Base-by-base conservation (phyloP, 2,329 filamentous ascomycete genomes). In the Pseudogymnoascus sp. region DNA sequence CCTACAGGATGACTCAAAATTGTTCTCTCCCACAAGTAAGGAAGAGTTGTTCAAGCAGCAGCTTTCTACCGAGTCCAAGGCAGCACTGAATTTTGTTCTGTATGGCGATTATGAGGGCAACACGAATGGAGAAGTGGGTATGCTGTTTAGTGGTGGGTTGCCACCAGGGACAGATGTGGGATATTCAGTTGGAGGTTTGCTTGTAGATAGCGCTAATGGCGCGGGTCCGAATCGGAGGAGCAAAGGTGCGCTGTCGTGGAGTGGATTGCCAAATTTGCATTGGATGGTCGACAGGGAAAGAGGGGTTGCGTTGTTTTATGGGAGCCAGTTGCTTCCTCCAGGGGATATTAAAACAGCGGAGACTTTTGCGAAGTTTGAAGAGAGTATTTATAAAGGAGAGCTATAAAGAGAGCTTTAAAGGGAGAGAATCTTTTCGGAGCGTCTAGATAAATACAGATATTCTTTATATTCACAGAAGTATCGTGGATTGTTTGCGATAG, bases 1-100 rank as follows among this genome's bases (percentile, higher is more conserved):
- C 1, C 74, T 89, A 31, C 77, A 73, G 4, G 77, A 83, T 61
- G 80, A 83, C 61, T 78, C 76, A 7, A 77, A 74, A 39, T 67
- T 83, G 1, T 74, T 84, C 10, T 73, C 71, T 26, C 71, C 73
- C 0, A 70, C 70, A 5, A 80, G 75, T 0, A 74, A 77, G 0
- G 72, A 76, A 0, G 66, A 72, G 34, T 75, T 83, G 71, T 83
- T 82, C 67, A 65, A 73, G 63, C 73, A 79, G 0, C 80, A 79
- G 45, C 74, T 83, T 0, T 14, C 57, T 12, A 21, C 57, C 29
- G 31, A 37, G 31, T 23, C 57, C 16, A 31, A 31, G 12, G 21
- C 11, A 16, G 31, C 21, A 16, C n/a, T 60, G 16, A 60, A 54
- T 23, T 26, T 23, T 23, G 14, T 29, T 23, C 7, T 54, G 21